Conservation (phyloP, 441 rosid genomes). For the Pelargonium myrrhifolium region DNA sequence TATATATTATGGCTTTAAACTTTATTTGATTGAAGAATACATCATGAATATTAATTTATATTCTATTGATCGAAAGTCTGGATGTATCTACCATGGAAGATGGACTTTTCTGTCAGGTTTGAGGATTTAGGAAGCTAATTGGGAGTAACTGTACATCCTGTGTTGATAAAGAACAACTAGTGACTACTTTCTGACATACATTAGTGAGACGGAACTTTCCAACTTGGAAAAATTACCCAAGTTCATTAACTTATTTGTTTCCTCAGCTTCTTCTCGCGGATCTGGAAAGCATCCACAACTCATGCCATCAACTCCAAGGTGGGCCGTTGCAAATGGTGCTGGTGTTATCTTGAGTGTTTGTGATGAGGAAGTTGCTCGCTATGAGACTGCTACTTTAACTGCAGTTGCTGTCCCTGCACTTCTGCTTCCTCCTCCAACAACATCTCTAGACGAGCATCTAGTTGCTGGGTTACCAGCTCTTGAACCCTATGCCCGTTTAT, state of each 20-base stretch:
- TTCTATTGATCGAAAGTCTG: neutral
- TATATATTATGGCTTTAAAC: neutral
- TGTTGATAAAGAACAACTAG: neutral
- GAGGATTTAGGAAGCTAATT: neutral
- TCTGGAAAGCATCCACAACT: conserved; percentile 99
- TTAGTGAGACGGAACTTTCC: conserved; percentile 12
- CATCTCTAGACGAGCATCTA: conserved; percentile 90
- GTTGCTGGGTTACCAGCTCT: conserved; percentile 99
- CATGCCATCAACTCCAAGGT: conserved; percentile 93
- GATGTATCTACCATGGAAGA: neutral
- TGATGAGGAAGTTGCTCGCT: conserved; percentile 96
- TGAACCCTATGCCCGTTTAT: conserved; percentile 93
- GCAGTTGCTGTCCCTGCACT: conserved; percentile 99
- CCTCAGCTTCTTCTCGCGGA: conserved; percentile 74
- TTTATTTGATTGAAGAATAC: neutral
- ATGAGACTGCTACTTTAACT: conserved; percentile 90
- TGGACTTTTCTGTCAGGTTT: neutral
- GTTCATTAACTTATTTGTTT: conserved; percentile 16
- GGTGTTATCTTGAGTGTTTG: conserved; percentile 98
- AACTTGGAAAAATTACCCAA: conserved; percentile 4
- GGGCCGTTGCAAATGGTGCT: conserved; percentile 99
- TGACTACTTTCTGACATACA: conserved; percentile 8
- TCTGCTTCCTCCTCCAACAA: conserved; percentile 96
- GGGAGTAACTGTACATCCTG: neutral
- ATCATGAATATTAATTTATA: neutral